These are phyloP conservation scores for Byssothecium circinans DNA, from an alignment of 2,329 filamentous ascomycete genomes.

Conservation along the genomic window DNA sequence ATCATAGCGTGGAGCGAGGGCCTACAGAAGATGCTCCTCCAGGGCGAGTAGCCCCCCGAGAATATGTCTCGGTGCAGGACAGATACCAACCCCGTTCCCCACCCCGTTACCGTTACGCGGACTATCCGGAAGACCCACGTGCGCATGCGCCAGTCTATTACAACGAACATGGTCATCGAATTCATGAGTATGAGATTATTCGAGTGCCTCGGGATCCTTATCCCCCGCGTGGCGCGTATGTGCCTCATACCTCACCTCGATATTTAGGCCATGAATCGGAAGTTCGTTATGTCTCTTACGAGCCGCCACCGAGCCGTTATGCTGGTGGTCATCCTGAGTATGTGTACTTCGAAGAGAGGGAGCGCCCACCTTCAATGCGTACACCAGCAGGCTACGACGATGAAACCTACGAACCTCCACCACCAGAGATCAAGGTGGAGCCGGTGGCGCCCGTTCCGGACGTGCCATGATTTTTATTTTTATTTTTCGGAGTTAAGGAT, in stretches of 20 bases:
- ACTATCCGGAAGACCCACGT: constrained; percentile 23
- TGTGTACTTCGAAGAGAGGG: constrained; percentile 38
- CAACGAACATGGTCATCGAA: constrained; percentile 34
- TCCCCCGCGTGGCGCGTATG: constrained; percentile 20
- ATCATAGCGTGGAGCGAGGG: constrained; percentile 35
- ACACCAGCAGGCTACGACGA: constrained; percentile 23
- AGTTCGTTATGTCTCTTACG: constrained; percentile 35
- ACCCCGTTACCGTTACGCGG: constrained; percentile 31
- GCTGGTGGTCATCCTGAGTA: constrained; percentile 30
- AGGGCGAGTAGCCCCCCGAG: constrained; percentile 25
- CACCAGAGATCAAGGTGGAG: constrained; percentile 32
- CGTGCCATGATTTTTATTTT: constrained; percentile 5
- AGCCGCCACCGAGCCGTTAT: constrained; percentile 27
- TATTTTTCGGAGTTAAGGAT: neutral
- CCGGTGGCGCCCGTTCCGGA: constrained; percentile 19
- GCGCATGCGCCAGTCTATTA: constrained; percentile 33
- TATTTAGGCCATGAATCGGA: constrained; percentile 19
- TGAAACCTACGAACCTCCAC: constrained; percentile 28
- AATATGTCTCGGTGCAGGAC: constrained; percentile 40
- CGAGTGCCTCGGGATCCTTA: constrained; percentile 32
- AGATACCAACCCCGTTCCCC: constrained; percentile 33
- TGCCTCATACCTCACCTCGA: neutral
- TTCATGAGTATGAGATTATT: constrained; percentile 36
- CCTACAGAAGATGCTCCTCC: constrained; percentile 31
- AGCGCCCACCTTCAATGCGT: constrained; percentile 19